Conservation (phyloP, 2,329 filamentous ascomycete species). For the Alternaria novae-zelandiae region DNA sequence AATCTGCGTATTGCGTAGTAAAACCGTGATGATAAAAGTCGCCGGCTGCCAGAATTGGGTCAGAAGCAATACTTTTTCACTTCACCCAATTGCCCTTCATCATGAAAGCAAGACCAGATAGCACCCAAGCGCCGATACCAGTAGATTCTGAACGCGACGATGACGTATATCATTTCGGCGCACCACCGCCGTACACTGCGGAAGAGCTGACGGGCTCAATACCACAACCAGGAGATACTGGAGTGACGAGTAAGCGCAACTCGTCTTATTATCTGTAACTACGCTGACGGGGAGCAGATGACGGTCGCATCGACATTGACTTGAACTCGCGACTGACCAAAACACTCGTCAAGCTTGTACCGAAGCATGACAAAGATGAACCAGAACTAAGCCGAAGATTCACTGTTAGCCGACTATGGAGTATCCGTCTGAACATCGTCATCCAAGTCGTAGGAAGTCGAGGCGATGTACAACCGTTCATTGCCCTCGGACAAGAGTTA, state of each 20-base stretch:
- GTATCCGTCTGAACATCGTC: constrained; percentile 56
- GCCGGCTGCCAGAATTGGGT: not conserved
- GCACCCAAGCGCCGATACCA: constrained; percentile 1
- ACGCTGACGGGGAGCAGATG: constrained; percentile 15
- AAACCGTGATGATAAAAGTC: not conserved
- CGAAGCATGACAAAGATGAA: constrained; percentile 9
- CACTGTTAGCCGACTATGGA: constrained; percentile 1
- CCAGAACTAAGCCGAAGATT: constrained; percentile 3
- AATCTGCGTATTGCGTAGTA: not conserved
- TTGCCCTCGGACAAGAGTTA: constrained; percentile 61
- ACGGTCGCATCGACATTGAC: constrained; percentile 36
- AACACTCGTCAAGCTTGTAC: constrained; percentile 26
- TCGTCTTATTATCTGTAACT: not conserved
- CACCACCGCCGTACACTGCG: constrained; percentile 6
- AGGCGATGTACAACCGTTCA: constrained; percentile 65
- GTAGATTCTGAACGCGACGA: not conserved
- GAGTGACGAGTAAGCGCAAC: constrained; percentile 10
- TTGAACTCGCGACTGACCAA: constrained; percentile 29
- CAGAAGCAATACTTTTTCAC: not conserved
- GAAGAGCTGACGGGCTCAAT: constrained; percentile 3
- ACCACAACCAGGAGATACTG: constrained; percentile 18
- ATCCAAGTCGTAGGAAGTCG: constrained; percentile 62
- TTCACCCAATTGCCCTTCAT: not conserved
- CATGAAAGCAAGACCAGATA: not conserved
- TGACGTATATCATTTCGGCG: not conserved